Base-by-base conservation (phyloP, 2,329 filamentous ascomycete genomes). In the Phaeomoniella chlamydospora region DNA sequence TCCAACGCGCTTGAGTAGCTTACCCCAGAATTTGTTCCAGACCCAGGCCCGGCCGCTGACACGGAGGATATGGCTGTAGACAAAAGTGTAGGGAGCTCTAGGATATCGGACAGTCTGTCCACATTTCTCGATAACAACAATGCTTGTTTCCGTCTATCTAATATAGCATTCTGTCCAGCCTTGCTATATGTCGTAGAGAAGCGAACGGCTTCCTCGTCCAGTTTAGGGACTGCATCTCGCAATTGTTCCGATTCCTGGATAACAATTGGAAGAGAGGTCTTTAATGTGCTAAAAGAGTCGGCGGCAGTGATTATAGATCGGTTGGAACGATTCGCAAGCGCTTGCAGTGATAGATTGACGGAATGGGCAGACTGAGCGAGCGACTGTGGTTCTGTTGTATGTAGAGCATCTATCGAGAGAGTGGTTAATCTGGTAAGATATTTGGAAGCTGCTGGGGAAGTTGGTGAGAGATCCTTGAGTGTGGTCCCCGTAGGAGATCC, bases 1-100 rank as follows among this genome's bases (percentile, higher is more conserved):
- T 98, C 90, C 19, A 98, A 67, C 0, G 87, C 87, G 0, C 85
- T 83, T 2, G 86, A 79, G 62, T 94, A 93, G 46, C 85, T 92
- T 41, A 77, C 73, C 6, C 65, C 70, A 4, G 58, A 49, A 4
- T 53, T 49, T 11, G 55, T 55, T 3, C 74, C 66, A 3, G 50
- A 45, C 29, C 52, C 50, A 6, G 56, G 54, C 9, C 22, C n/a
- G 6, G 22, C 22, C 9, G n/a, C 22, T 9, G 22, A 26, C n/a
- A n/a, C 6, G 5, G 62, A 62, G 29, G 60, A 61, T 31, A 68
- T 61, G 12, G 87, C 79, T 2, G 87, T 86, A 10, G 82, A 80
- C 11, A 98, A 71, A 19, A 96, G 64, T 0, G 80, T 77, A 1
- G 90, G 90, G 18, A 98, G 70, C 49, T 96, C 88, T 40, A 98